Conservation (phyloP, 345 rosid species). For the Pistacia vera region DNA sequence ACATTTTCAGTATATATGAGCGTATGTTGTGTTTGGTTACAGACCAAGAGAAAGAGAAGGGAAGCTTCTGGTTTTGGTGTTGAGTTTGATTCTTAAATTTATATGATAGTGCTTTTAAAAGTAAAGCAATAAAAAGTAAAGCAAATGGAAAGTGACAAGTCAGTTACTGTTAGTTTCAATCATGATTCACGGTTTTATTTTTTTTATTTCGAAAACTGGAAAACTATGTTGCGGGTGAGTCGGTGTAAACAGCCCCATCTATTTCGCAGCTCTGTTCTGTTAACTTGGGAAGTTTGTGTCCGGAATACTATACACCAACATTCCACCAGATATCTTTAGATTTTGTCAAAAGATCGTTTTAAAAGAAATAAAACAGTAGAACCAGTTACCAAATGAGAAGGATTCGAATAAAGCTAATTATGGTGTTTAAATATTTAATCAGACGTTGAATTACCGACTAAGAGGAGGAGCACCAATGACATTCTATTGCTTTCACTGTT, state of each 20-base stretch:
- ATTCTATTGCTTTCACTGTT: no score
- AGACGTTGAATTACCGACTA: no score
- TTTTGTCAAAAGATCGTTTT: no score
- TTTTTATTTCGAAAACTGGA: neutral
- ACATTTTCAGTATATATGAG: neutral
- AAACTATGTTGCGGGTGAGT: neutral
- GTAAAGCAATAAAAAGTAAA: neutral
- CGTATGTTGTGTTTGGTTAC: neutral
- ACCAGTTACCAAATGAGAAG: no score
- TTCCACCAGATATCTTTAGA: neutral
- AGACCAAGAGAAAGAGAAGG: constrained; percentile 9
- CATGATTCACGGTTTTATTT: neutral
- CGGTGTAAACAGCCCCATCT: neutral
- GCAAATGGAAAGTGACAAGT: neutral
- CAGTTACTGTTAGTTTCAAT: neutral
- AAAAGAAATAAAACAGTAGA: no score
- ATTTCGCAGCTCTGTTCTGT: constrained; percentile 19
- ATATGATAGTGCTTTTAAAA: neutral
- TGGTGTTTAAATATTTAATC: no score
- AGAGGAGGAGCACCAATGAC: no score
- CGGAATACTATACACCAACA: neutral
- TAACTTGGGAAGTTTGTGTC: neutral
- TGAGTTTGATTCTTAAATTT: neutral
- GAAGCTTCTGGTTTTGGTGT: constrained; percentile 23
- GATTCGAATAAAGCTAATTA: no score